Evolutionary conservation across 805 yeast species (phyloP).

Genomic region (Candida awuae): DNA sequence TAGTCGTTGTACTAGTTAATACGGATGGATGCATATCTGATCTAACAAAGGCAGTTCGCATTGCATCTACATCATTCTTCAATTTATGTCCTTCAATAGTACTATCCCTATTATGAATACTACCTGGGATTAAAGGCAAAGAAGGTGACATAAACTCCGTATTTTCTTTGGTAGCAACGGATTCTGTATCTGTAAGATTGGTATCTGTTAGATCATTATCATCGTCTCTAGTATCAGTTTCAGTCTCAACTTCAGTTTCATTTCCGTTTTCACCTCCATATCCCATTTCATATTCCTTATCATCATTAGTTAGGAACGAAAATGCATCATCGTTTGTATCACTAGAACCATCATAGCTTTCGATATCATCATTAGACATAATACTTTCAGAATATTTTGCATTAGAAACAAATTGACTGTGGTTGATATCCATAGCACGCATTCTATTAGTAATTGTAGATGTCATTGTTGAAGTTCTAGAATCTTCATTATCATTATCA

Average conservation of each 20-base stretch:
- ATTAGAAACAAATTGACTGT: slow-evolving; percentile 6
- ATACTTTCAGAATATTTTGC: slow-evolving; percentile 12
- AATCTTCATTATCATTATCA: not conserved
- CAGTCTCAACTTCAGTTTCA: not conserved
- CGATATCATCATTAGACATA: slow-evolving; percentile 7
- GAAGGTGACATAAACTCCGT: not conserved
- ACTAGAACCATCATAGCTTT: slow-evolving; percentile 10
- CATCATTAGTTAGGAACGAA: slow-evolving; percentile 21
- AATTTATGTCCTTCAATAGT: slow-evolving; percentile 1
- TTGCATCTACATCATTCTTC: slow-evolving; percentile 12
- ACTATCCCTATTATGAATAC: not conserved
- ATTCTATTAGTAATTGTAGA: not conserved
- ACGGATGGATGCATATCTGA: slow-evolving; percentile 9
- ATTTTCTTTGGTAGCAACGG: not conserved
- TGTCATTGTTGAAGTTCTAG: slow-evolving; percentile 7
- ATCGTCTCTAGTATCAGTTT: not conserved
- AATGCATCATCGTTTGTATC: slow-evolving; percentile 15
- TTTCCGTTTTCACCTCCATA: slow-evolving; percentile 3
- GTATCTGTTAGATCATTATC: slow-evolving; percentile 4
- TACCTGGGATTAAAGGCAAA: not conserved
- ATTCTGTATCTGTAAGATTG: slow-evolving; percentile 2
- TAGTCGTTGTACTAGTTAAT: slow-evolving; percentile 5
- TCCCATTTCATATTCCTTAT: slow-evolving; percentile 13
- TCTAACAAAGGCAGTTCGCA: slow-evolving; percentile 20
- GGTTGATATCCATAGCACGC: slow-evolving; percentile 6